phyloP scores from a whole-genome alignment of 257 asterid genomes.

The Plectranthus barbatus region DNA sequence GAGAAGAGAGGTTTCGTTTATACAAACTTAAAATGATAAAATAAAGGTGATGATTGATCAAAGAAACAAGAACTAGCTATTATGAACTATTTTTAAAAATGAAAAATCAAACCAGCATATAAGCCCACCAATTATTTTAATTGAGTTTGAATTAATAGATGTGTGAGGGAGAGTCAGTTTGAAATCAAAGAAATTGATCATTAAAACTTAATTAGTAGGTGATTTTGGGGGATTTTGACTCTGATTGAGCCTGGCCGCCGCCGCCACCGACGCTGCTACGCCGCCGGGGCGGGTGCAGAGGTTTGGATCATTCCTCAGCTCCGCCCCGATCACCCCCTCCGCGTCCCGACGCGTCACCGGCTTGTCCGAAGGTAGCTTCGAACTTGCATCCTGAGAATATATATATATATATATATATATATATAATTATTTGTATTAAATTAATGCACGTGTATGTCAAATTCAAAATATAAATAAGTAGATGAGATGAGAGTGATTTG shows the following conservation, averaged over 20 bases:
- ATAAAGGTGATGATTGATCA: neutral
- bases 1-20: too few relatives aligned
- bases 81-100: too few relatives aligned
- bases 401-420: too few relatives aligned
- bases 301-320: conserved; percentile 86
- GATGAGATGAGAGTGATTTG: too few relatives aligned
- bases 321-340: conserved; percentile 97
- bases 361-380: conserved; percentile 78
- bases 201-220: too few relatives aligned
- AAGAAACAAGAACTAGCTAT: neutral
- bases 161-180: too few relatives aligned
- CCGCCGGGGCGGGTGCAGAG: conserved; percentile 96
- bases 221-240: neutral
- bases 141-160: too few relatives aligned
- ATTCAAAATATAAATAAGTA: too few relatives aligned
- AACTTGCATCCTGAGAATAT: conserved; percentile 90
- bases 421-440: too few relatives aligned
- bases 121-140: neutral
- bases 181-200: too few relatives aligned
- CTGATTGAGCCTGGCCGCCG: conserved; percentile 93
- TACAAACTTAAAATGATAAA: neutral
- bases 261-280: conserved; percentile 86
- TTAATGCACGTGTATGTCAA: too few relatives aligned
- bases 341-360: conserved; percentile 90
- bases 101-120: too few relatives aligned